Conservation (phyloP, 768 basidiomycete genomes). For the Lactarius psammicola region DNA sequence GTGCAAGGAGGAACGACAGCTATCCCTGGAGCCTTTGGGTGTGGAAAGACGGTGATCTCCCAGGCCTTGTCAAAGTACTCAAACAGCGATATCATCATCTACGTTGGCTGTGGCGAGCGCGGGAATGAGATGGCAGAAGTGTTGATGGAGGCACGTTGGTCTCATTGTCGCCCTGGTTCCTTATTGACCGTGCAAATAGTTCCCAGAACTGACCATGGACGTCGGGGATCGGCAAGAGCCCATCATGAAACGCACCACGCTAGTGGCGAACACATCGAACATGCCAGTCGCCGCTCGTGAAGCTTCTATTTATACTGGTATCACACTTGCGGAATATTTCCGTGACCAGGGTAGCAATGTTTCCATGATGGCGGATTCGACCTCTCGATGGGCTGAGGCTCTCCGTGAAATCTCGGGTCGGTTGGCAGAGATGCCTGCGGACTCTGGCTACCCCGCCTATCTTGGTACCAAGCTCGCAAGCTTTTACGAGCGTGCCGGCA, state of each 20-base stretch:
- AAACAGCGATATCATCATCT: constrained; percentile 98
- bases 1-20: constrained; percentile 96
- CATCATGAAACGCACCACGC: constrained; percentile 99
- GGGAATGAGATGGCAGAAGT: constrained; percentile 99
- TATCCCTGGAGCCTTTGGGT: constrained; percentile 98
- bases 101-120: constrained; percentile 98
- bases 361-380: constrained; percentile 99
- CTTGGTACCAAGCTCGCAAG: constrained; percentile 92
- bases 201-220: constrained; percentile 93
- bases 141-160: constrained; percentile 78
- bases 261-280: constrained; percentile 99
- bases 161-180: constrained; percentile 12
- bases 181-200: constrained; percentile 40
- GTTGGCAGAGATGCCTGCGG: constrained; percentile 99
- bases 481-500: constrained; percentile 99
- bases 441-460: constrained; percentile 98
- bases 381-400: constrained; percentile 98
- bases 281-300: constrained; percentile 99
- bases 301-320: constrained; percentile 99
- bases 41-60: constrained; percentile 98
- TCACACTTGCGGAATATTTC: constrained; percentile 99
- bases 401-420: constrained; percentile 99
- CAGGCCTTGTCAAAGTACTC: constrained; percentile 98
- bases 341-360: constrained; percentile 98
- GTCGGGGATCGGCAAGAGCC: constrained; percentile 92